Evolutionary conservation across 352 stramenopile species (phyloP).

Genomic region (Pythium inflatum): DNA sequence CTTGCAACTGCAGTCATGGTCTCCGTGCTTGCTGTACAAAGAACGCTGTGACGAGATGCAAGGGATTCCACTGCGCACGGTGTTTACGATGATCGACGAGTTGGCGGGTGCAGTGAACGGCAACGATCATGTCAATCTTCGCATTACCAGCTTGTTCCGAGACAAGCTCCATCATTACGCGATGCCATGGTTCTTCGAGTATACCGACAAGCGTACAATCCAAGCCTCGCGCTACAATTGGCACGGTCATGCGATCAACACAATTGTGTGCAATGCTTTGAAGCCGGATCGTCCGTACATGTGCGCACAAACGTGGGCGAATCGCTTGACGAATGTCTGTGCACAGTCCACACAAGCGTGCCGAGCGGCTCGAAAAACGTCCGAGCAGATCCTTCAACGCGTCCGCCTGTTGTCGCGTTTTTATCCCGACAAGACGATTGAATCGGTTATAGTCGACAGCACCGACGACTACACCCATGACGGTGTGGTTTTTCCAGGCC

Average conservation of each 20-base stretch:
- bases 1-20: slow-evolving; percentile 13
- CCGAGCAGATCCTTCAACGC: too few species aligned
- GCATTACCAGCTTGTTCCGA: slow-evolving; percentile 11
- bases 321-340: too few species aligned
- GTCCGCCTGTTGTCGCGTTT: too few species aligned
- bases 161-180: slow-evolving; percentile 29
- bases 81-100: slow-evolving; percentile 31
- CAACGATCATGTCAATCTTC: slow-evolving; percentile 16
- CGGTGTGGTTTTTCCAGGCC: slow-evolving; percentile 22
- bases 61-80: neutral
- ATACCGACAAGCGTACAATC: neutral
- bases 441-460: too few species aligned
- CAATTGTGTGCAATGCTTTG: neutral
- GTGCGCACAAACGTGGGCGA: slow-evolving; percentile 13
- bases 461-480: too few species aligned
- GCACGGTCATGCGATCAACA: neutral
- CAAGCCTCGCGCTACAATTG: slow-evolving; percentile 23
- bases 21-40: slow-evolving; percentile 32
- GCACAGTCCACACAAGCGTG: too few species aligned
- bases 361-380: too few species aligned
- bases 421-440: too few species aligned
- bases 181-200: slow-evolving; percentile 23
- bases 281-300: neutral
- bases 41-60: slow-evolving; percentile 3
- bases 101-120: slow-evolving; percentile 23